Conservation (phyloP, 2,329 filamentous ascomycete species). For the Microsporum ferrugineum region DNA sequence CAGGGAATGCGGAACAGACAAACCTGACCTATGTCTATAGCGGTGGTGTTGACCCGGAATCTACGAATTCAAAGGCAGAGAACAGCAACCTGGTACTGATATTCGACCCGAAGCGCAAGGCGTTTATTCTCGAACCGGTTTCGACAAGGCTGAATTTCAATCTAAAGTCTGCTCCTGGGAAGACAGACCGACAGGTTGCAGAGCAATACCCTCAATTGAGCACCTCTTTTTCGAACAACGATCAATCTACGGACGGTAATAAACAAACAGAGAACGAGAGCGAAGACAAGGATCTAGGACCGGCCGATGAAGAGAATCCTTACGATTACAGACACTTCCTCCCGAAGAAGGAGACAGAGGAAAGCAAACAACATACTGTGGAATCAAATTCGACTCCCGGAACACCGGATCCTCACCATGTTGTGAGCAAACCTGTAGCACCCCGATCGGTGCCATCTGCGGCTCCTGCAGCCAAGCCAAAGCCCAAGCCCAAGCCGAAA, state of each 20-base stretch:
- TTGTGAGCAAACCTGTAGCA: slow-evolving; percentile 20
- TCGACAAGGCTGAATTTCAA: slow-evolving; percentile 84
- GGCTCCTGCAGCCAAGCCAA: slow-evolving; percentile 19
- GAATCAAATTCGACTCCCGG: slow-evolving; percentile 21
- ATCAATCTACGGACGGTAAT: slow-evolving; percentile 15
- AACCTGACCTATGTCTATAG: slow-evolving; percentile 31
- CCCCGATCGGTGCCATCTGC: slow-evolving; percentile 20
- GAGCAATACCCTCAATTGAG: slow-evolving; percentile 57
- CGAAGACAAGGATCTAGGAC: slow-evolving; percentile 29
- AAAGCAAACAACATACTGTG: slow-evolving; percentile 20
- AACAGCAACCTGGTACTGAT: slow-evolving; percentile 45
- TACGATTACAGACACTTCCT: slow-evolving; percentile 42
- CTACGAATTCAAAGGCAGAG: slow-evolving; percentile 19
- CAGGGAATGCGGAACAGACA: slow-evolving; percentile 28
- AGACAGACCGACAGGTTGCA: slow-evolving; percentile 53
- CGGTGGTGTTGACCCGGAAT: slow-evolving; percentile 30
- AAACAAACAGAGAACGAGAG: slow-evolving; percentile 20
- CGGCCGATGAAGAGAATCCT: slow-evolving; percentile 36
- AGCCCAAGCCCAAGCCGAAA: slow-evolving; percentile 16
- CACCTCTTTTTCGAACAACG: slow-evolving; percentile 25
- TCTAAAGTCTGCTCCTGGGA: slow-evolving; percentile 56
- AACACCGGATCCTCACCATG: slow-evolving; percentile 27
- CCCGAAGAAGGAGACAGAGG: slow-evolving; percentile 28
- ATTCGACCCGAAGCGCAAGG: slow-evolving; percentile 62
- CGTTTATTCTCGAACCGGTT: slow-evolving; percentile 70